Base-by-base conservation (phyloP, 306 rosid species). In the Pyrus pyrifolia region DNA sequence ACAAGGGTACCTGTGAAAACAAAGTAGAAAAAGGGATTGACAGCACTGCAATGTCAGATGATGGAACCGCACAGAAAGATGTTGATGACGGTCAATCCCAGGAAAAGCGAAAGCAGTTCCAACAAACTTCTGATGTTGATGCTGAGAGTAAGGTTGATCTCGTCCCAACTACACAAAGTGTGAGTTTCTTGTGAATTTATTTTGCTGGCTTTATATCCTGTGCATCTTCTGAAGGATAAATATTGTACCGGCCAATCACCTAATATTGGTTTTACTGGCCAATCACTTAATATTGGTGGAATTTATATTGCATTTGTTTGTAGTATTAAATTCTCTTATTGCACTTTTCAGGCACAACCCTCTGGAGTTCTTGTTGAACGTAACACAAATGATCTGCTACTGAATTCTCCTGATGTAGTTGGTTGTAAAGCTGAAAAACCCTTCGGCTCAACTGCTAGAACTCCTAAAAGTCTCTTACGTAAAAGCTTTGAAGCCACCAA, bases 321-420 rank as follows among this genome's bases (percentile, higher is more conserved):
- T 10, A 40, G 22, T 66, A 21, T 29, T 66, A 10, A 66, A 35
- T 8, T 31, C 8, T 42, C 29, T 58, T 57, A 8, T 49, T 57
- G 52, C 52, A 3, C 17, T 80, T 81, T 74, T 40, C 88, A 87
- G 92, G 88, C 66, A 77, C 87, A 81, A 57, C 88, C 87, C 73
- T 86, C 90, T 53, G 86, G 82, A 68, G 79, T 91, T 77, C 86
- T 96, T 75, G 63, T 60, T 70, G 94, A 93, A 75, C 96, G 76
- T 67, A 81, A 96, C 77, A 67, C 79, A 66, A 91, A 93, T 75
- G 90, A 91, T 82, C 73, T 80, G 59, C 76, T 76, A 35, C 67
- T 89, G 76, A 53, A 78, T 83, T 88, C 96, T 78, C 92, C 91
- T 11, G 76, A 78, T 77, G 88, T 81, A 85, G 75, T 81, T 80